phyloP scores from a whole-genome alignment of 1,284 basidiomycete genomes.

The Ceratobasidium sp. region DNA sequence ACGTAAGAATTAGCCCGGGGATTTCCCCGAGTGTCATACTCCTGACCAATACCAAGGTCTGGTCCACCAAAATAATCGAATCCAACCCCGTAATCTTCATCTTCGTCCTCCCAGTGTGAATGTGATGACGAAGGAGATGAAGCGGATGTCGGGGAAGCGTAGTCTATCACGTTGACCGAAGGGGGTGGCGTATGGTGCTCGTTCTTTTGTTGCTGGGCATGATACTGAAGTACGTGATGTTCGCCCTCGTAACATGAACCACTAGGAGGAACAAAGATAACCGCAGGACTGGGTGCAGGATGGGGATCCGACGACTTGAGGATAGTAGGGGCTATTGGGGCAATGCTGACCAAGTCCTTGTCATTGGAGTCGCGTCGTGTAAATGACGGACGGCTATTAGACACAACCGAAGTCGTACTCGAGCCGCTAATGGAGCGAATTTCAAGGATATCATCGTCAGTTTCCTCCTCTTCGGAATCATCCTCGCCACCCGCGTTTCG shows the following conservation, averaged over 20 bases:
- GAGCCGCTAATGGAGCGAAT: constrained; percentile 36
- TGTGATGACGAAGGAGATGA: constrained; percentile 46
- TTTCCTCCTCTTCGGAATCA: constrained; percentile 44
- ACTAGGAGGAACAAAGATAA: constrained; percentile 54
- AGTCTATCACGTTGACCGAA: constrained; percentile 14
- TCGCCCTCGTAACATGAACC: constrained; percentile 42
- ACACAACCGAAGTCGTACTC: constrained; percentile 14
- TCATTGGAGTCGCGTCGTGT: constrained; percentile 47
- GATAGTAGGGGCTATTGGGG: constrained; percentile 90
- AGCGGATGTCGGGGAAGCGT: constrained; percentile 46
- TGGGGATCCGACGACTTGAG: constrained; percentile 71
- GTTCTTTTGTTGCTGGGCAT: constrained; percentile 20
- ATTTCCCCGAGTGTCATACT: constrained; percentile 1
- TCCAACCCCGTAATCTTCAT: constrained; percentile 52
- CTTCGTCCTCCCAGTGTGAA: constrained; percentile 50
- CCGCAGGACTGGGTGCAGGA: constrained; percentile 49
- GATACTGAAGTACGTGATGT: constrained; percentile 25
- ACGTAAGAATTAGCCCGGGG: constrained; percentile 5
- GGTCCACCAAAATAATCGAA: constrained; percentile 58
- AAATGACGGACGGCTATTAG: constrained; percentile 32
- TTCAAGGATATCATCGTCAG: constrained; percentile 45
- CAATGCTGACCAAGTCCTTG: constrained; percentile 81
- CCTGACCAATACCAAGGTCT: constrained; percentile 48
- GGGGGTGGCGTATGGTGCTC: constrained; percentile 3
- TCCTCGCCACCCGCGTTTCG: constrained; percentile 29